Evolutionary conservation across 192 early-diverging fungal species (phyloP).

Genomic region (Coemansia pectinata): DNA sequence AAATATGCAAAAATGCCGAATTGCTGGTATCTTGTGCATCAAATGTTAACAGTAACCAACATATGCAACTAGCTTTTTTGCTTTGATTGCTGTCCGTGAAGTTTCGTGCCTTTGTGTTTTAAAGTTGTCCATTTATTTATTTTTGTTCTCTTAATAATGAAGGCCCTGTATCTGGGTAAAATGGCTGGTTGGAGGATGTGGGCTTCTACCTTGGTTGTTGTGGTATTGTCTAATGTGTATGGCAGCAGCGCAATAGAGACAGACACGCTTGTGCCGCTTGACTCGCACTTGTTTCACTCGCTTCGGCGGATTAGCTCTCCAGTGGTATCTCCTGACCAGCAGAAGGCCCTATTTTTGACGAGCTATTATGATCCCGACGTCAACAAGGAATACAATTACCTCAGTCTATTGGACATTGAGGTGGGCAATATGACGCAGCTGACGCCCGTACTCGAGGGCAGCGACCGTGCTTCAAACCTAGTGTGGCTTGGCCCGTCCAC

Average conservation of each 20-base stretch:
- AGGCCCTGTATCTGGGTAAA: neutral
- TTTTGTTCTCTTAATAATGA: slow-evolving; percentile 35
- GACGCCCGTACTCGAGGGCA: slow-evolving; percentile 14
- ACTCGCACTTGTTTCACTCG: slow-evolving; percentile 30
- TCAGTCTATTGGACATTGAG: slow-evolving; percentile 22
- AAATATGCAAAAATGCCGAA: neutral
- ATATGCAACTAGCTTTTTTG: neutral
- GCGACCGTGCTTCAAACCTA: slow-evolving; percentile 18
- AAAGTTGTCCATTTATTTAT: neutral
- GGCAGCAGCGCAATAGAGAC: neutral
- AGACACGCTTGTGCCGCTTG: slow-evolving; percentile 9
- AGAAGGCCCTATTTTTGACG: slow-evolving; percentile 26
- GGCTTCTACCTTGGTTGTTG: slow-evolving; percentile 32
- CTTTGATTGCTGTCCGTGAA: neutral
- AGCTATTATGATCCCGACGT: slow-evolving; percentile 21
- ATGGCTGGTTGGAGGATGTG: slow-evolving; percentile 22
- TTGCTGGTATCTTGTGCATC: neutral
- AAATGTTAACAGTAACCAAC: neutral
- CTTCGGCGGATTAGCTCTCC: slow-evolving; percentile 29
- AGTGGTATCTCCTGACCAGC: slow-evolving; percentile 31
- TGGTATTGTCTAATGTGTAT: neutral
- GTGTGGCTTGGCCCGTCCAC: slow-evolving; percentile 23
- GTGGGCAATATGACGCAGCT: slow-evolving; percentile 29
- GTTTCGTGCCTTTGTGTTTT: neutral
- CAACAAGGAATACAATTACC: slow-evolving; percentile 22